Evolutionary conservation across 176 grass and related monocot species (phyloP).

Genomic region (Paspalum notatum): DNA sequence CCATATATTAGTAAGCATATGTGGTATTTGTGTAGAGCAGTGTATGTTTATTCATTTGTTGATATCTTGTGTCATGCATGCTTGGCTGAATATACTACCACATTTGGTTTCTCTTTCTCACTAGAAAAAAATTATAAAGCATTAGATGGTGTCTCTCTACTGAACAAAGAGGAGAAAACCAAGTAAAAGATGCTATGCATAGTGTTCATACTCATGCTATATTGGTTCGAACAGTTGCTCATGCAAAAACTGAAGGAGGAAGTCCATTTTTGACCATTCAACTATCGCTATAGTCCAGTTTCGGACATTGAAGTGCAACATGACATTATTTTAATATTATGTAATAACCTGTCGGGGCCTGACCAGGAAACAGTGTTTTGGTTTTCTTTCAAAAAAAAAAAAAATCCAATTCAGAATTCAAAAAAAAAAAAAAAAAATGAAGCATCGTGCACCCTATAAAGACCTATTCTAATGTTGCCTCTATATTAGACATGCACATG

Average conservation of each 20-base stretch:
- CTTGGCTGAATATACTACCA: neutral
- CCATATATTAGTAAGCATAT: neutral
- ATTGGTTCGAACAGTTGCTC: neutral
- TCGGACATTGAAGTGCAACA: neutral
- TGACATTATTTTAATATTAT: neutral
- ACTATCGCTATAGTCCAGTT: too few species aligned
- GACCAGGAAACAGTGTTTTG: neutral
- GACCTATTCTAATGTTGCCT: neutral
- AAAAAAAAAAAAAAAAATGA: too few species aligned
- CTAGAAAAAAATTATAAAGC: neutral
- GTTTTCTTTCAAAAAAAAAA: neutral
- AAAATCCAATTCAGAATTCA: neutral
- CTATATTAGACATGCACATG: neutral
- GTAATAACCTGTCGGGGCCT: neutral
- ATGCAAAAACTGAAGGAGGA: neutral
- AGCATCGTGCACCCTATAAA: neutral
- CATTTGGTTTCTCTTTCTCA: neutral
- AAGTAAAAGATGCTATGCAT: neutral
- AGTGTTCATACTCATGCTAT: neutral
- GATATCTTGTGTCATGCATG: neutral
- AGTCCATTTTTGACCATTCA: too few species aligned
- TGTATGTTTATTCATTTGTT: neutral
- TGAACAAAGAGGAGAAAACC: too few species aligned
- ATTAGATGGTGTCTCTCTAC: neutral
- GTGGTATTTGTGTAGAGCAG: neutral